phyloP scores from a whole-genome alignment of 2,329 filamentous ascomycete genomes.

The Ambrosiella cleistominuta region DNA sequence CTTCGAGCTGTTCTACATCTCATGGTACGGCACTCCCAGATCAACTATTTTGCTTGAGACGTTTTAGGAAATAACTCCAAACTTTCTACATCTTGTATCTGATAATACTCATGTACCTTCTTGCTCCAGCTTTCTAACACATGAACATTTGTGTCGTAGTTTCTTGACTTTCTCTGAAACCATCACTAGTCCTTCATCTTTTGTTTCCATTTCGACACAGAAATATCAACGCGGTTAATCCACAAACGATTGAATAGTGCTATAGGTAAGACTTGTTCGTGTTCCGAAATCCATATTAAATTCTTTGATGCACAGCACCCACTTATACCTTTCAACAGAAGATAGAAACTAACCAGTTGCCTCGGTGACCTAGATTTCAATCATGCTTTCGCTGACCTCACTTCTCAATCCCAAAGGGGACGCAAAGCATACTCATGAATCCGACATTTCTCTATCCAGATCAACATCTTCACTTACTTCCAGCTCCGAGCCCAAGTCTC shows the following conservation, averaged over 20 bases:
- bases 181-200: too few relatives aligned
- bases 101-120: background rate
- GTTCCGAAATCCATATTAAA: too few relatives aligned
- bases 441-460: background rate
- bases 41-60: background rate
- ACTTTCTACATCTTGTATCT: background rate
- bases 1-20: background rate
- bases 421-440: background rate
- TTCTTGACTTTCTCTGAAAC: too few relatives aligned
- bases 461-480: background rate
- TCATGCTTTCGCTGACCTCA: constrained; percentile 47
- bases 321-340: too few relatives aligned
- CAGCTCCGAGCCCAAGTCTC: background rate
- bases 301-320: too few relatives aligned
- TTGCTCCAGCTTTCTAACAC: too few relatives aligned
- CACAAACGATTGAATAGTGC: too few relatives aligned
- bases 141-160: too few relatives aligned
- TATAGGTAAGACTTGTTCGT: too few relatives aligned
- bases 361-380: background rate
- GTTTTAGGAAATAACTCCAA: background rate
- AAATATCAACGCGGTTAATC: too few relatives aligned
- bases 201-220: too few relatives aligned
- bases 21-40: background rate
- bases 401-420: constrained; percentile 41
- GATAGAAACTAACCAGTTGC: too few relatives aligned